Conservation (phyloP, 2,329 filamentous ascomycete species). For the Penicillium sp. region DNA sequence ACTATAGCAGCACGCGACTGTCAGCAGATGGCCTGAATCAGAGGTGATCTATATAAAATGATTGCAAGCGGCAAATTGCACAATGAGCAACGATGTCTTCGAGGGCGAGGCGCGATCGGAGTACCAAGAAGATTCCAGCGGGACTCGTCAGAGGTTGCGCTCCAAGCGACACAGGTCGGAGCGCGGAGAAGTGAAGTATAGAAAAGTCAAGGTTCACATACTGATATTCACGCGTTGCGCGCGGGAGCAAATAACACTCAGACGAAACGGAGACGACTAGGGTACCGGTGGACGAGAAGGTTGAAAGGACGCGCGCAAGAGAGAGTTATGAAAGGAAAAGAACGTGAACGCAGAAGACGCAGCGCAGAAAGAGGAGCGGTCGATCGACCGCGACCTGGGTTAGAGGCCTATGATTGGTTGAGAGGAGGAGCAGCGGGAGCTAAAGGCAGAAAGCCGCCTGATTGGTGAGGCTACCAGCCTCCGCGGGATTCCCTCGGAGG, state of each 20-base stretch:
- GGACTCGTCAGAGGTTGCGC: neutral
- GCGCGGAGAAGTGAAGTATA: conserved; percentile 4
- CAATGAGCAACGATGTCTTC: neutral
- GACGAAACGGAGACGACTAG: neutral
- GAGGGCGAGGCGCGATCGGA: neutral
- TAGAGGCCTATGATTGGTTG: conserved; percentile 29
- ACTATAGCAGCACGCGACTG: conserved; percentile 14
- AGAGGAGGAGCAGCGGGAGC: conserved; percentile 34
- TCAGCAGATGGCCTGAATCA: conserved; percentile 11
- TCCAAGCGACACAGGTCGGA: conserved; percentile 7
- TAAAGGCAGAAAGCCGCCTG: conserved; percentile 22
- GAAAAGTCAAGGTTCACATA: conserved; percentile 9
- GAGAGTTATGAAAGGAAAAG: conserved; percentile 5
- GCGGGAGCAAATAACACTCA: neutral
- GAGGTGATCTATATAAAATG: neutral
- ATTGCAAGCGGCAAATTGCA: neutral
- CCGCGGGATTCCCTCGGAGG: neutral
- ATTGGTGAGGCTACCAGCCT: conserved; percentile 8
- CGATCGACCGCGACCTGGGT: conserved; percentile 29
- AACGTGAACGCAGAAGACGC: conserved; percentile 9
- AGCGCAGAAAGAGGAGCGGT: conserved; percentile 33
- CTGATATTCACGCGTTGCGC: conserved; percentile 13
- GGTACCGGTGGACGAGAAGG: neutral
- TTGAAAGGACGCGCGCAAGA: conserved; percentile 8
- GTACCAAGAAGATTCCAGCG: neutral